These are phyloP conservation scores for Geum urbanum DNA, from an alignment of 306 rosid species.

Conservation along the genomic window DNA sequence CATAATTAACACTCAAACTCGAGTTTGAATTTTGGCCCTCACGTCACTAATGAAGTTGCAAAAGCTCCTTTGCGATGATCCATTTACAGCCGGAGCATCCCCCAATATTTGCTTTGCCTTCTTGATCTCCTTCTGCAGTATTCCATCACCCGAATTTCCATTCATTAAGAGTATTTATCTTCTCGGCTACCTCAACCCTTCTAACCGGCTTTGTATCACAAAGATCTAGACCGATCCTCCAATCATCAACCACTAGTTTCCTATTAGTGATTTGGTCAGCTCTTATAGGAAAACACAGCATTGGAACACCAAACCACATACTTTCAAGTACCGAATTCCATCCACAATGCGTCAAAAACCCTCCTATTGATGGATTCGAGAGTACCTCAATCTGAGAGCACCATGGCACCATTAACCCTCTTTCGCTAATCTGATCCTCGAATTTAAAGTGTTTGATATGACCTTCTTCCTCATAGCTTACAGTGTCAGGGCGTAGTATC, in stretches of 20 bases:
- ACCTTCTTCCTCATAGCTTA: conserved; percentile 1
- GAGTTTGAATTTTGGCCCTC: conserved; percentile 17
- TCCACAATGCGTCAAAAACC: conserved; percentile 39
- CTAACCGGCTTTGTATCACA: conserved; percentile 23
- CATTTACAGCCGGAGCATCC: conserved; percentile 13
- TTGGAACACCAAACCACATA: conserved; percentile 29
- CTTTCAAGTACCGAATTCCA: conserved; percentile 38
- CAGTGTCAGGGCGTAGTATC: conserved; percentile 25
- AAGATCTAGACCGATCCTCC: conserved; percentile 34
- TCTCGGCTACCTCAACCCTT: conserved; percentile 24
- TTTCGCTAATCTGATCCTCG: conserved; percentile 18
- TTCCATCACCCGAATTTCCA: conserved; percentile 16
- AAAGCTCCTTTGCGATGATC: conserved; percentile 22
- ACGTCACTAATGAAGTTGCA: conserved; percentile 20
- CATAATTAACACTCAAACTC: neutral
- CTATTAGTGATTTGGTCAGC: conserved; percentile 32
- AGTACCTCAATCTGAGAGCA: conserved; percentile 32
- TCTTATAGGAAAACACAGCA: conserved; percentile 29
- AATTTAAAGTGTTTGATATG: conserved; percentile 14
- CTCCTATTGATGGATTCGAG: conserved; percentile 30
- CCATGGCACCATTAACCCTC: conserved; percentile 29
- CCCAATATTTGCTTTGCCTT: conserved; percentile 3
- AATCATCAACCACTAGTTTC: conserved; percentile 38
- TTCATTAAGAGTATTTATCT: conserved; percentile 27
- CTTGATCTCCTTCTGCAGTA: conserved; percentile 18